Percentiles rank a stretch among this genome's conserved stretches.
phyloP scores from a whole-genome alignment of 495 filamentous ascomycete genomes.

The Acidiella bohemica region DNA sequence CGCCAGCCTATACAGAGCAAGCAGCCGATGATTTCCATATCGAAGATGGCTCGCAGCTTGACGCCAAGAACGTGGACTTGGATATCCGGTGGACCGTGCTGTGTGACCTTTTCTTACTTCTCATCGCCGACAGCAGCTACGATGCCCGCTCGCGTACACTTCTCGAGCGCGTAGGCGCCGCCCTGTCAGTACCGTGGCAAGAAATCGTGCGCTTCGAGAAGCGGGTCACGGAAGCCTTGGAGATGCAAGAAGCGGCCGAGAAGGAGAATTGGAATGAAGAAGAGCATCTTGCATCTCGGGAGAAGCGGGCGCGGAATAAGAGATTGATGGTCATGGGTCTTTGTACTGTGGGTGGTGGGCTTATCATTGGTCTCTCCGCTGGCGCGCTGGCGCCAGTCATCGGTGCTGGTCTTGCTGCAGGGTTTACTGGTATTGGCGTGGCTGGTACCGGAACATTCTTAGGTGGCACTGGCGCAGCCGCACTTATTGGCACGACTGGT shows the following conservation, averaged over 20 bases:
- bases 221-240: slow-evolving; percentile 87
- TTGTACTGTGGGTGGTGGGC: slow-evolving; percentile 85
- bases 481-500: slow-evolving; percentile 80
- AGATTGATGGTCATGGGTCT: slow-evolving; percentile 92
- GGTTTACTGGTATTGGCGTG: slow-evolving; percentile 89
- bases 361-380: slow-evolving; percentile 92
- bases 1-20: slow-evolving; percentile 59
- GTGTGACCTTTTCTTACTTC: slow-evolving; percentile 86
- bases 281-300: slow-evolving; percentile 79
- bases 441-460: slow-evolving; percentile 79
- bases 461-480: slow-evolving; percentile 82
- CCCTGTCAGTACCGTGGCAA: slow-evolving; percentile 71
- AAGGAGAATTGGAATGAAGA: slow-evolving; percentile 97
- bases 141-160: slow-evolving; percentile 78
- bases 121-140: slow-evolving; percentile 90
- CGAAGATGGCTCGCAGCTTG: slow-evolving; percentile 66
- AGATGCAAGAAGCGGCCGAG: slow-evolving; percentile 86
- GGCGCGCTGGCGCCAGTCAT: slow-evolving; percentile 88
- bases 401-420: slow-evolving; percentile 84
- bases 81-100: slow-evolving; percentile 96
- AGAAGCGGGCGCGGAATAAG: slow-evolving; percentile 63
- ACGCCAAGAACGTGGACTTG: slow-evolving; percentile 76
- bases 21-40: slow-evolving; percentile 62
- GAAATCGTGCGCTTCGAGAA: slow-evolving; percentile 97
- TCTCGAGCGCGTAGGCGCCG: slow-evolving; percentile 67